Evolutionary conservation across 352 stramenopile genomes (phyloP).

Genomic region (Phytophthora megakarya): DNA sequence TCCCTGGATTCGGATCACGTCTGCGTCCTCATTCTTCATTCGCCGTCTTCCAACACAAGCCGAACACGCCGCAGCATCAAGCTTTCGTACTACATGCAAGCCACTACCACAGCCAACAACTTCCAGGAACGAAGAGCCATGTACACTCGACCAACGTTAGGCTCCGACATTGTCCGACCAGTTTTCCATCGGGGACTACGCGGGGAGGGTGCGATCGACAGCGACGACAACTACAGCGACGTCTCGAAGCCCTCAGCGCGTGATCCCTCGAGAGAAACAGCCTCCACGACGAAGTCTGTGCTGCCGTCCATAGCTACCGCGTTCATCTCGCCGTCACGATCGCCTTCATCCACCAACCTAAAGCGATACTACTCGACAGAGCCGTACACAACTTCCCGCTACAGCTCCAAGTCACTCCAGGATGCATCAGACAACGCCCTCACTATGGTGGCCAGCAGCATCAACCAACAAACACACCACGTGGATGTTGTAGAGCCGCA

Average conservation of each 20-base stretch:
- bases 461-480: background rate
- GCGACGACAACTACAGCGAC: background rate
- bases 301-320: background rate
- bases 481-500: background rate
- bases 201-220: background rate
- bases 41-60: background rate
- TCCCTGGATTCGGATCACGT: background rate
- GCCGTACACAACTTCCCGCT: background rate
- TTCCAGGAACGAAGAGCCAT: background rate
- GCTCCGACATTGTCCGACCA: conserved; percentile 17
- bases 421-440: background rate
- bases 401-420: background rate
- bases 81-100: too few relatives aligned
- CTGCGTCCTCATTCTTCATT: conserved; percentile 18
- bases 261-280: background rate
- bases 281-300: background rate
- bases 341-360: background rate
- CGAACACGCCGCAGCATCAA: background rate
- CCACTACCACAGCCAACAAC: background rate
- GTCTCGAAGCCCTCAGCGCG: background rate
- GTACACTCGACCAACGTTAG: conserved; percentile 1
- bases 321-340: background rate
- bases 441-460: background rate
- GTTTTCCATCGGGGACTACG: conserved; percentile 7
- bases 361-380: background rate